These are phyloP conservation scores for Sphaceloma murrayae DNA, from an alignment of 2,329 filamentous ascomycete species.

Conservation along the genomic window DNA sequence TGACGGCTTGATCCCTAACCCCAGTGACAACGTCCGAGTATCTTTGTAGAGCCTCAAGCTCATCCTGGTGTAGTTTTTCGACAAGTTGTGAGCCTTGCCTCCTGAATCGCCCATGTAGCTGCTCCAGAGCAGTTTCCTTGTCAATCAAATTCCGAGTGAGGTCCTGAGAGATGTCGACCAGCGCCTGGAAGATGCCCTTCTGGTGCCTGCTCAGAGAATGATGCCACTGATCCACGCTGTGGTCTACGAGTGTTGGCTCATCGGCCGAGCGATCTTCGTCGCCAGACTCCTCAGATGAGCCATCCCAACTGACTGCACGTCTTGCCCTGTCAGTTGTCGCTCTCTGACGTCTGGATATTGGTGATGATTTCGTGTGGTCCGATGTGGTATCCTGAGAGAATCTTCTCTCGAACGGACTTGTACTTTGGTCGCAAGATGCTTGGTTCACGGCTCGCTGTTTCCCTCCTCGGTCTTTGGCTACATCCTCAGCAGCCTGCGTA, in stretches of 20 bases:
- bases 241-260: conserved; percentile 25
- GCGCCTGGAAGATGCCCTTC: conserved; percentile 30
- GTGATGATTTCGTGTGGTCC: too few species aligned
- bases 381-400: too few species aligned
- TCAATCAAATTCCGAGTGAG: conserved; percentile 39
- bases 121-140: conserved; percentile 37
- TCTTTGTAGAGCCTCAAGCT: too few species aligned
- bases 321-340: conserved; percentile 17
- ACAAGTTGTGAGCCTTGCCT: not conserved
- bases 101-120: conserved; percentile 24
- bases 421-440: too few species aligned
- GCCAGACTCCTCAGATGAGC: conserved; percentile 20
- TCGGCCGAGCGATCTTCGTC: conserved; percentile 21
- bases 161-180: conserved; percentile 34
- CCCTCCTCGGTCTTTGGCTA: too few species aligned
- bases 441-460: too few species aligned
- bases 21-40: not conserved
- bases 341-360: not conserved
- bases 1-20: not conserved
- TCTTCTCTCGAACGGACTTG: too few species aligned
- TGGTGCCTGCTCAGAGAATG: conserved; percentile 33
- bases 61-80: not conserved
- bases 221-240: conserved; percentile 27
- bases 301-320: conserved; percentile 8
- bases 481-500: too few species aligned